Evolutionary conservation across 1,284 basidiomycete genomes (phyloP).

Genomic region (Anthracocystis setariae): DNA sequence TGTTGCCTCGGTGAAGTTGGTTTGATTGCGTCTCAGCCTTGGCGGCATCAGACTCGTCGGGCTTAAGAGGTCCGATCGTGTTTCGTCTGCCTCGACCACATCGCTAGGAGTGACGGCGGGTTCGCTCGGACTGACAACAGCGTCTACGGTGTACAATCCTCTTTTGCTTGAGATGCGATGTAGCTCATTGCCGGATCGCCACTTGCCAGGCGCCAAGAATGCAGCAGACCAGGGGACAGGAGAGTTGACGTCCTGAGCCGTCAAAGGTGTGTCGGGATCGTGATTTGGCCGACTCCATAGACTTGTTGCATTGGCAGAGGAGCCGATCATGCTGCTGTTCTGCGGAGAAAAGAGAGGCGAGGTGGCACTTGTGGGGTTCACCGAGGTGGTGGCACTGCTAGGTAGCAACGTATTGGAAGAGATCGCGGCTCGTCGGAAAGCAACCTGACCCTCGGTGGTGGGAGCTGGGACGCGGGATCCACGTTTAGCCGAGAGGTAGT

Average conservation of each 20-base stretch:
- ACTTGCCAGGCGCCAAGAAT: conserved; percentile 23
- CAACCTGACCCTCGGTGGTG: conserved; percentile 12
- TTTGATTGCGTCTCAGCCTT: conserved; percentile 20
- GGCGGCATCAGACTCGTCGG: conserved; percentile 16
- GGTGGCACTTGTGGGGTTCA: conserved; percentile 7
- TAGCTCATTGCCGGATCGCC: conserved; percentile 14
- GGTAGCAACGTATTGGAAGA: conserved; percentile 8
- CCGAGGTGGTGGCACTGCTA: not conserved
- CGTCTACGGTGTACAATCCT: conserved; percentile 23
- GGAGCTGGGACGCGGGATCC: conserved; percentile 35
- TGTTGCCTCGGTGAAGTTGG: conserved; percentile 43
- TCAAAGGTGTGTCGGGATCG: conserved; percentile 40
- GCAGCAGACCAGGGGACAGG: conserved; percentile 35
- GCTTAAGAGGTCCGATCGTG: not conserved
- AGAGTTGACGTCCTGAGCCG: conserved; percentile 31
- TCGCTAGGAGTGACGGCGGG: conserved; percentile 19
- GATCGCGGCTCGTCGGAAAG: conserved; percentile 4
- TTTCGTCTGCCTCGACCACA: conserved; percentile 11
- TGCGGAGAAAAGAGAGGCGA: conserved; percentile 38
- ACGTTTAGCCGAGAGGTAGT: conserved; percentile 9
- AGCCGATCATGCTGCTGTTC: conserved; percentile 50
- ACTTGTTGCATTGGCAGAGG: conserved; percentile 39
- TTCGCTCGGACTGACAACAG: conserved; percentile 23
- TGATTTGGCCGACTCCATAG: conserved; percentile 43
- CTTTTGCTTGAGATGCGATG: not conserved